phyloP scores from a whole-genome alignment of 306 rosid genomes.

The Abrus precatorius region DNA sequence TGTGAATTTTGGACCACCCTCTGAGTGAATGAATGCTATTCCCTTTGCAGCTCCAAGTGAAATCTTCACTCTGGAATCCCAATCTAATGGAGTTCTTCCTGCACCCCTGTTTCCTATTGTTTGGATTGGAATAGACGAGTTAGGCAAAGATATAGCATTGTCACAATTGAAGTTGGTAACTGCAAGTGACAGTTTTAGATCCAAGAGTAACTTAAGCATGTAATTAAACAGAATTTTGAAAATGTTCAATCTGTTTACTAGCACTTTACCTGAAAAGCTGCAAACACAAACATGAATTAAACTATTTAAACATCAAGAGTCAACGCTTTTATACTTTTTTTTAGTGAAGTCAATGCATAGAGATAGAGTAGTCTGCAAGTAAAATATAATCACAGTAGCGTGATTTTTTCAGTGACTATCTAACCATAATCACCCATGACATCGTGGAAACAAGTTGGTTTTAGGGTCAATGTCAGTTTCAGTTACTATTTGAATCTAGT shows the following conservation, averaged over 20 bases:
- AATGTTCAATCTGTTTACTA: not conserved
- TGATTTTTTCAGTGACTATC: not conserved
- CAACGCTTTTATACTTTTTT: not conserved
- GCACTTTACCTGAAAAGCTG: not conserved
- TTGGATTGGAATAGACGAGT: slow-evolving; percentile 8
- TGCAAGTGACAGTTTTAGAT: not conserved
- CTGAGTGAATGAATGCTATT: slow-evolving; percentile 72
- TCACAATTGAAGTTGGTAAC: slow-evolving; percentile 2
- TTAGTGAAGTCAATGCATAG: not conserved
- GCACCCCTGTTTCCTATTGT: slow-evolving; percentile 66
- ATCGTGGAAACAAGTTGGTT: slow-evolving; percentile 17
- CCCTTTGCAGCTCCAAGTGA: slow-evolving; percentile 69
- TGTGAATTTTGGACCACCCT: slow-evolving; percentile 62
- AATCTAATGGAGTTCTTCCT: slow-evolving; percentile 70
- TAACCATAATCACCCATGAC: slow-evolving; percentile 15
- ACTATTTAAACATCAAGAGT: not conserved
- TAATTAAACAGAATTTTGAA: not conserved
- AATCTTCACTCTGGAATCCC: slow-evolving; percentile 81
- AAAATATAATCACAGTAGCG: not conserved
- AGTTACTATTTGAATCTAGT: slow-evolving; percentile 4
- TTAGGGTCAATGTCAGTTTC: not conserved
- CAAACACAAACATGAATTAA: not conserved
- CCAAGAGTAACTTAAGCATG: not conserved
- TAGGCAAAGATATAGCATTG: slow-evolving; percentile 15
- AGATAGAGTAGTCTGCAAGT: not conserved